phyloP scores from a whole-genome alignment of 2,329 filamentous ascomycete species.

The Cryphonectria carpinicola region DNA sequence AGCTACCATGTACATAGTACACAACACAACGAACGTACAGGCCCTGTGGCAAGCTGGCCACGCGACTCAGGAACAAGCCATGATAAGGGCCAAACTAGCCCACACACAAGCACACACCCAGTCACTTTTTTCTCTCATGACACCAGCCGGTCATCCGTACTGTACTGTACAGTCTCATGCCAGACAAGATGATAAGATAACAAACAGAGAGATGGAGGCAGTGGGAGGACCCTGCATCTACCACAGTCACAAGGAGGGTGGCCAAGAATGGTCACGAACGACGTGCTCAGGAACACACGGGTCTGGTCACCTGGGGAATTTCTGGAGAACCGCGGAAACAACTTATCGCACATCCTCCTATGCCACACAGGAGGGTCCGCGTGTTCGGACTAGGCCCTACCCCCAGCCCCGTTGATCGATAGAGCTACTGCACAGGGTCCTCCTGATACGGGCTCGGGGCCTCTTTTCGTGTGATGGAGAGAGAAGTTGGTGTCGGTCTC shows the following conservation, averaged over 20 bases:
- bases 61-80: slow-evolving; percentile 12
- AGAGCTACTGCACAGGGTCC: neutral
- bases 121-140: neutral
- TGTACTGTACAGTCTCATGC: neutral
- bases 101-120: neutral
- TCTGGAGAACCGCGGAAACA: neutral
- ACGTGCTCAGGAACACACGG: slow-evolving; percentile 17
- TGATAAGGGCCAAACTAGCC: slow-evolving; percentile 6
- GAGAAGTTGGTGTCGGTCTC: neutral
- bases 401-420: neutral
- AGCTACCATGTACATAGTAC: neutral
- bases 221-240: neutral
- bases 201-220: neutral
- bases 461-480: neutral
- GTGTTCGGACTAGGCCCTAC: neutral
- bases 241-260: neutral
- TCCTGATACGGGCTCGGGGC: neutral
- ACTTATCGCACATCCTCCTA: neutral
- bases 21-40: neutral
- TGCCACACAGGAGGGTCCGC: neutral
- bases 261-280: slow-evolving; percentile 19
- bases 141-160: neutral
- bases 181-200: slow-evolving; percentile 19
- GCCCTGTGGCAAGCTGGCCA: slow-evolving; percentile 10
- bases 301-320: slow-evolving; percentile 19